These are phyloP conservation scores for Fusarium annulatum DNA, from an alignment of 2,329 filamentous ascomycete genomes.

Conservation along the genomic window DNA sequence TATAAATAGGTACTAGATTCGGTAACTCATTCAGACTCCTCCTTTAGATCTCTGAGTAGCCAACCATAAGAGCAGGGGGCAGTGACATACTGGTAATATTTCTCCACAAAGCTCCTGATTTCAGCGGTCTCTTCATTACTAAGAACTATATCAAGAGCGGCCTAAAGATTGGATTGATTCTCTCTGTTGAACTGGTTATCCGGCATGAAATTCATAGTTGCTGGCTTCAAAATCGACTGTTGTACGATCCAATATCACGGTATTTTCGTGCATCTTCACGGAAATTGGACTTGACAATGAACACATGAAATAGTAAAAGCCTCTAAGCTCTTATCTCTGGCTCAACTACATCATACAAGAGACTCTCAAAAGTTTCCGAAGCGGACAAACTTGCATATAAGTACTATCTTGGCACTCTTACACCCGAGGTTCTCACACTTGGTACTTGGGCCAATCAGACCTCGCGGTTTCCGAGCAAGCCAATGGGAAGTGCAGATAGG, in stretches of 20 bases:
- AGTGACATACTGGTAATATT: slow-evolving; percentile 7
- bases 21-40: background rate
- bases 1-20: background rate
- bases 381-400: background rate
- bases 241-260: background rate
- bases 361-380: background rate
- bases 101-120: slow-evolving; percentile 37
- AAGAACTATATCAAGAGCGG: slow-evolving; percentile 44
- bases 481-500: slow-evolving; percentile 17
- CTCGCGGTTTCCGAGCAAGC: slow-evolving; percentile 31
- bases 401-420: background rate
- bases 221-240: background rate
- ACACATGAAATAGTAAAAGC: background rate
- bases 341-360: background rate
- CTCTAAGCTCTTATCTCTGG: background rate
- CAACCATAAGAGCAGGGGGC: background rate
- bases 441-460: slow-evolving; percentile 26
- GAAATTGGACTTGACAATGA: background rate
- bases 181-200: background rate
- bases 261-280: background rate
- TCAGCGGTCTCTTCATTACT: slow-evolving; percentile 41
- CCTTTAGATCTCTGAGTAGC: slow-evolving; percentile 3
- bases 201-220: background rate
- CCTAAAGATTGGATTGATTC: background rate
- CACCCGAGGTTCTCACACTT: background rate